Evolutionary conservation across 2,329 filamentous ascomycete species (phyloP), one percentile per base, ranked within the genome.

Genomic region (Fusarium hainanense): DNA sequence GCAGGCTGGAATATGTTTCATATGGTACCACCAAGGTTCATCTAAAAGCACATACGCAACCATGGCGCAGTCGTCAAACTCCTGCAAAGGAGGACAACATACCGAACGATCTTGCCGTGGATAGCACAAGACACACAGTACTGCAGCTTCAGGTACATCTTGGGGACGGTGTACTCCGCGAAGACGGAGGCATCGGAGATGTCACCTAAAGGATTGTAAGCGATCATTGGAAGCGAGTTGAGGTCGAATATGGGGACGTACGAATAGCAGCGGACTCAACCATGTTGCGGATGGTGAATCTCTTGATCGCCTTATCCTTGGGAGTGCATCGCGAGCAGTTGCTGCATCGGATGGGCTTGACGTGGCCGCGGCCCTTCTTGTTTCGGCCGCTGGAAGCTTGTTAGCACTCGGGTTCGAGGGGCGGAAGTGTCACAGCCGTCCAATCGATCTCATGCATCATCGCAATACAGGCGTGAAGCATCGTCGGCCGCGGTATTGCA

Each of bases 81-180:
- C 85, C 83, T 79, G 74, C 80, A 52, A 41, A 52, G 81, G 80
- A 86, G 83, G 83, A 80, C 80, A 84, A 90, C 94, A 85, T 96
- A 98, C 95, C 96, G 95, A 86, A 99, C 97, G 85, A 99, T 99
- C 93, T 99, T 99, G 90, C 96, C 96, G 90, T 99, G 96, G 78
- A 99, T 99, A 82, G 96, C 96, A 88, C 96, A 99, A 86, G 95
- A 98, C 83, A 99, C 96, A 86, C 96, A 99, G 93, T 99, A 99
- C 89, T 99, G 96, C 85, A 99, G 92, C 92, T 99, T 99, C 87
- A 99, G 89, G 93, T 99, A 99, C 97, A 99, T 99, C 93, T 99
- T 99, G 87, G 96, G 96, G 82, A 99, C 95, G 79, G 94, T 94
- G 90, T 99, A 99, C 89, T 99, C 96, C 81, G 92, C 85, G 88